Evolutionary conservation across 2,329 filamentous ascomycete species (phyloP).

Genomic region (Monilinia vaccinii-corymbosi): DNA sequence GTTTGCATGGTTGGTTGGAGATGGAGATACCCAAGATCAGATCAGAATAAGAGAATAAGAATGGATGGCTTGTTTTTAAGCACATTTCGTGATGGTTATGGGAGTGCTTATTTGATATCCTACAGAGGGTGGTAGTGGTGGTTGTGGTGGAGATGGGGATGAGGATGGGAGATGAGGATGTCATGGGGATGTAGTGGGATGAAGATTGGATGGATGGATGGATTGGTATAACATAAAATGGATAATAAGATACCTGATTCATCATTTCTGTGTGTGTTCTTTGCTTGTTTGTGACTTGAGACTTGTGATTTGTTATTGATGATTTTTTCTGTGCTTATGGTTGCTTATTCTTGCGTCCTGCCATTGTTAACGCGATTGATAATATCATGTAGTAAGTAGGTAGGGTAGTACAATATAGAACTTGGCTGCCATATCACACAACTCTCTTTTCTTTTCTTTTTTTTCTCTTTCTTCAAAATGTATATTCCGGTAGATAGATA

Average conservation of each 20-base stretch:
- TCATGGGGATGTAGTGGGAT: neutral
- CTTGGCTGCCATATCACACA: no score
- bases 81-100: neutral
- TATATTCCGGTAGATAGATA: no score
- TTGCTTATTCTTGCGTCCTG: no score
- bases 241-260: slow-evolving; percentile 9
- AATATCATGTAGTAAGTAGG: no score
- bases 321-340: no score
- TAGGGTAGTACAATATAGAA: no score
- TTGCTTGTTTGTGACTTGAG: neutral
- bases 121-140: neutral
- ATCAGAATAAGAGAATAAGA: slow-evolving; percentile 5
- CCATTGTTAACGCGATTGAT: no score
- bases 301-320: neutral
- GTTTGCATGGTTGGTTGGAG: slow-evolving; percentile 2
- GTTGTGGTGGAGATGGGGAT: neutral
- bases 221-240: slow-evolving; percentile 4
- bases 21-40: slow-evolving; percentile 12
- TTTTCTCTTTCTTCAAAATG: no score
- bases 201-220: neutral
- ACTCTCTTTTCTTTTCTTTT: no score
- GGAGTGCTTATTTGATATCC: neutral
- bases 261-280: neutral
- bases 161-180: neutral
- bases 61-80: neutral